A percentile compares a stretch with the other conserved stretches of the same genome.
Conservation (phyloP, 2,329 filamentous ascomycete genomes). For the Calonectria crousiana region DNA sequence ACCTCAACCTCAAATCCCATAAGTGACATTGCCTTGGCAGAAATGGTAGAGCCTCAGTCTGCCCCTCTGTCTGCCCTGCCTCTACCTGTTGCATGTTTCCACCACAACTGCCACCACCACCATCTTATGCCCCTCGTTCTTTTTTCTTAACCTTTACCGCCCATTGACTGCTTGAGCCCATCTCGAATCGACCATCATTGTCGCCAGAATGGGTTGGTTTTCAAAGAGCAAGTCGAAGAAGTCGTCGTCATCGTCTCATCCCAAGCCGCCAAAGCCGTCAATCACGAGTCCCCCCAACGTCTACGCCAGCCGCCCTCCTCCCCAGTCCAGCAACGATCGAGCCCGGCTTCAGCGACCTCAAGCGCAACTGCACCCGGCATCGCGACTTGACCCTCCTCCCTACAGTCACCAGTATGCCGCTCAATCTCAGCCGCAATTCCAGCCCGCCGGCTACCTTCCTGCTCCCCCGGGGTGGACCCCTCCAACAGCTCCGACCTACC, state of each 20-base stretch:
- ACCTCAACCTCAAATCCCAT: background rate
- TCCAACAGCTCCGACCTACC: constrained; percentile 35
- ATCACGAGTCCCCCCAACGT: constrained; percentile 37
- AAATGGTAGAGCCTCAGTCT: constrained; percentile 8
- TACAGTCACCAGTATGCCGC: constrained; percentile 38
- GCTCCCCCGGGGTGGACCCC: constrained; percentile 39
- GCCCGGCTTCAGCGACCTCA: constrained; percentile 3
- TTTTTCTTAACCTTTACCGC: background rate
- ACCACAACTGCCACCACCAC: background rate
- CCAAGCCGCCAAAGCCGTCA: constrained; percentile 21
- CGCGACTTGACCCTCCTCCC: constrained; percentile 11
- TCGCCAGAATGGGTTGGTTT: constrained; percentile 18
- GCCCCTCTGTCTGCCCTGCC: background rate
- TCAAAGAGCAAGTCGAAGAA: constrained; percentile 17
- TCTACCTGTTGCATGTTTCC: background rate
- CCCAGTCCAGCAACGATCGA: background rate
- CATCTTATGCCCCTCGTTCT: background rate
- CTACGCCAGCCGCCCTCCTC: constrained; percentile 26
- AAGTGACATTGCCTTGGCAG: background rate
- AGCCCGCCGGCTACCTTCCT: constrained; percentile 39
- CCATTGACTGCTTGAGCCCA: background rate
- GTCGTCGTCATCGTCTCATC: background rate
- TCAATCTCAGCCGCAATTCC: constrained; percentile 40
- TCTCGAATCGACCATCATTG: background rate
- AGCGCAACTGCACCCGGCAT: background rate